phyloP scores from a whole-genome alignment of 1,284 basidiomycete genomes.

The Ustilago xerochloae region DNA sequence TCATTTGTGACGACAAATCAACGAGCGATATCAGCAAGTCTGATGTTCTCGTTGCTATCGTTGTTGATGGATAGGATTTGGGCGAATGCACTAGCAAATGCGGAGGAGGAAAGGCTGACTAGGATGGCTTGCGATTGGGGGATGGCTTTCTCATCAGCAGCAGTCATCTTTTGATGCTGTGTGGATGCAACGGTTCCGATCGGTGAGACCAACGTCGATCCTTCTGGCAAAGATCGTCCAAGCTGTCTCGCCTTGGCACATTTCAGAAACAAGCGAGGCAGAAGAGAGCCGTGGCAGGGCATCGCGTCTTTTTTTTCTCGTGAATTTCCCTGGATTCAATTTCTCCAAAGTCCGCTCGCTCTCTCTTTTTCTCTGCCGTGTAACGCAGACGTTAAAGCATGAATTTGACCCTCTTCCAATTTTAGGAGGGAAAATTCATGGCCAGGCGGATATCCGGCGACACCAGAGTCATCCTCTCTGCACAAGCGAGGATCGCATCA shows the following conservation, averaged over 20 bases:
- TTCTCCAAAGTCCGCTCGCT: not conserved
- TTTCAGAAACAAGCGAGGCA: no score
- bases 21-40: not conserved
- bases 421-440: not conserved
- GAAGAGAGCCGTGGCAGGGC: slow-evolving; percentile 6
- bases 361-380: not conserved
- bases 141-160: not conserved
- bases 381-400: not conserved
- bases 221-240: slow-evolving; percentile 7
- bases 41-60: not conserved
- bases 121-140: not conserved
- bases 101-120: not conserved
- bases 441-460: slow-evolving; percentile 25
- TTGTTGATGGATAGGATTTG: not conserved
- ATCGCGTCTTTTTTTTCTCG: slow-evolving; percentile 3
- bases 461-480: not conserved
- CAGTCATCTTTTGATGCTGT: not conserved
- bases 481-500: slow-evolving; percentile 29
- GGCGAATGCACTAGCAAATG: not conserved
- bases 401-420: slow-evolving; percentile 3
- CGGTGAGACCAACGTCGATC: slow-evolving; percentile 27
- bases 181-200: slow-evolving; percentile 2
- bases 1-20: no score
- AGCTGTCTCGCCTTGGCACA: not conserved
- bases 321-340: slow-evolving; percentile 4